Evolutionary conservation across 768 basidiomycete genomes (phyloP).

Genomic region (Mycena galopus): DNA sequence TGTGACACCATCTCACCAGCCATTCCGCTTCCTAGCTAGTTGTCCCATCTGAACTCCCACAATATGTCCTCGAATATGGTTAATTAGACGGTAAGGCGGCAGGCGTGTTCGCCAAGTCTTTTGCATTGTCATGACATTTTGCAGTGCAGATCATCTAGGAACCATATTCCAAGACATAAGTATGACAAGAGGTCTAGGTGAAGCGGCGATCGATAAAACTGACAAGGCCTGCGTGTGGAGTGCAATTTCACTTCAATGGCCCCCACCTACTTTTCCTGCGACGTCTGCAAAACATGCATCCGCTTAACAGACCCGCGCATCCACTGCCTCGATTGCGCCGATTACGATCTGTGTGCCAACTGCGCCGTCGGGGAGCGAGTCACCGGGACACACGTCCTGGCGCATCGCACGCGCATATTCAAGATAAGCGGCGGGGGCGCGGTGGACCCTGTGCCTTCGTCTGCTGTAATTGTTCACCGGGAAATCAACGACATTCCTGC

Average conservation of each 20-base stretch:
- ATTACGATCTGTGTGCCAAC: constrained; percentile 21
- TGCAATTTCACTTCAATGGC: constrained; percentile 7
- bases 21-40: too few species aligned
- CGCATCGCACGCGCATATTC: constrained; percentile 3
- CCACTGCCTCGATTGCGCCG: constrained; percentile 24
- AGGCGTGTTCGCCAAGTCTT: too few species aligned
- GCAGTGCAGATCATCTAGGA: background rate
- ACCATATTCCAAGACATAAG: background rate
- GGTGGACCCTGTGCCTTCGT: background rate
- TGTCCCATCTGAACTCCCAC: too few species aligned
- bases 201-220: background rate
- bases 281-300: constrained; percentile 19
- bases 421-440: background rate
- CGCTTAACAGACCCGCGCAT: constrained; percentile 5
- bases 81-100: too few species aligned
- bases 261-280: constrained; percentile 9
- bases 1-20: too few species aligned
- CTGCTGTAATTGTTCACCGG: background rate
- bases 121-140: background rate
- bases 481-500: background rate
- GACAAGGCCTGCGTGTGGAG: background rate
- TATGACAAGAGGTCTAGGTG: background rate
- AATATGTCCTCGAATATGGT: too few species aligned
- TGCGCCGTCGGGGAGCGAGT: constrained; percentile 25
- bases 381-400: background rate